Conservation (phyloP, 208 protist genomes). For the Trypanosomatidae sp. region DNA sequence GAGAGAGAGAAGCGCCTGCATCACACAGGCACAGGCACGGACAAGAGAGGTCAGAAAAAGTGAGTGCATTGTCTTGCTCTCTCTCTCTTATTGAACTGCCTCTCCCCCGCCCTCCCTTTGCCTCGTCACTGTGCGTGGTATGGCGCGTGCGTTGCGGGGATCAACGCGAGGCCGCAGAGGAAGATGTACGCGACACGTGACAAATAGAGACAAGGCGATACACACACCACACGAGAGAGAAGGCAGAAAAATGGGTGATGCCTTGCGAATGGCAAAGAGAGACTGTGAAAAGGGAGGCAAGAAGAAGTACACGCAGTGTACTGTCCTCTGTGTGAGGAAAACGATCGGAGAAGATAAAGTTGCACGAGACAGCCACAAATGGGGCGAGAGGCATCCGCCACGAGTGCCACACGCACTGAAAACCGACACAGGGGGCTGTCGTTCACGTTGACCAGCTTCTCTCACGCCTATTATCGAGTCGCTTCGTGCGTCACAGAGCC, state of each 20-base stretch:
- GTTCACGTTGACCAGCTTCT: not conserved
- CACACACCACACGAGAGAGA: not conserved
- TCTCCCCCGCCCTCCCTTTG: not conserved
- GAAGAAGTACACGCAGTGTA: too few species aligned
- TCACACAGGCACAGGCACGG: not conserved
- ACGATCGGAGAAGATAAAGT: not conserved
- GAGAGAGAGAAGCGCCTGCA: not conserved
- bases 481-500: not conserved
- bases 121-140: not conserved
- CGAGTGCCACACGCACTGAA: not conserved
- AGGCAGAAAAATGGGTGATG: not conserved
- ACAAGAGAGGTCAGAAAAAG: not conserved
- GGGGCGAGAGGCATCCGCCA: not conserved
- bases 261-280: not conserved
- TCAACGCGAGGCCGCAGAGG: not conserved
- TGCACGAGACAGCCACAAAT: not conserved
- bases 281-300: not conserved
- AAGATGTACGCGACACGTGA: not conserved
- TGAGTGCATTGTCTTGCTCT: not conserved
- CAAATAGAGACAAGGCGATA: not conserved
- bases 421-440: not conserved
- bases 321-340: not conserved
- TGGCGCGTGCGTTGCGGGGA: not conserved
- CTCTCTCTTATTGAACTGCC: not conserved
- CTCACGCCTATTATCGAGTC: not conserved